A percentile compares a stretch with the other conserved stretches of the same genome.
Evolutionary conservation across 306 rosid genomes (phyloP).

Genomic region (Chamaecrista fasciculata): DNA sequence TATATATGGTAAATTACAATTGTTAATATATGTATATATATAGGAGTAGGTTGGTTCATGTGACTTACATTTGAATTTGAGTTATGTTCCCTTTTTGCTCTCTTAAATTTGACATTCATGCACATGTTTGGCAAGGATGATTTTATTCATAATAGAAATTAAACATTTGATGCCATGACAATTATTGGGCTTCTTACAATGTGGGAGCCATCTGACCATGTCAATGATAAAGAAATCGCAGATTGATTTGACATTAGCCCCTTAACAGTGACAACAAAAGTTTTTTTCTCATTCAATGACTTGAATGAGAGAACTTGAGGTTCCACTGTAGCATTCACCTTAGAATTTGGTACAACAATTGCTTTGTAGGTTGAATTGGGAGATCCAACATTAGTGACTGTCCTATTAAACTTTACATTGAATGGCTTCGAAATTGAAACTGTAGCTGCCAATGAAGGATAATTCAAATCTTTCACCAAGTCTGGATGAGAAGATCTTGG

Average conservation of each 20-base stretch:
- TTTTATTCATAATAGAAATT: too few relatives aligned
- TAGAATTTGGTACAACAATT: background rate
- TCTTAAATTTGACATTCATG: background rate
- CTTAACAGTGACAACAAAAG: slow-evolving; percentile 34
- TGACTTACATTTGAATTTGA: background rate
- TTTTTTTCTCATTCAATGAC: slow-evolving; percentile 33
- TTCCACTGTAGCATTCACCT: slow-evolving; percentile 15
- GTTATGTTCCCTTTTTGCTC: background rate
- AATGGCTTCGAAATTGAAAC: slow-evolving; percentile 1
- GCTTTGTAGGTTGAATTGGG: slow-evolving; percentile 33
- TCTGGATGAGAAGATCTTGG: background rate
- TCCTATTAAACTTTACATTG: slow-evolving; percentile 24
- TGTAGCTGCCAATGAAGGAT: slow-evolving; percentile 31
- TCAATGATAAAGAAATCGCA: slow-evolving; percentile 6
- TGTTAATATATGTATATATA: too few relatives aligned
- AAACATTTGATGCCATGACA: background rate
- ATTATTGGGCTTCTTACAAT: slow-evolving; percentile 39
- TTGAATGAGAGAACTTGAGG: slow-evolving; percentile 38
- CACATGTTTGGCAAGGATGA: too few relatives aligned
- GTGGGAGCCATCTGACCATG: slow-evolving; percentile 42
- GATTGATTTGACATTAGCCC: background rate
- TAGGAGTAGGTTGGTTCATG: too few relatives aligned
- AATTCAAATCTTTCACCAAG: slow-evolving; percentile 33
- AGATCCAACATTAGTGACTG: slow-evolving; percentile 40
- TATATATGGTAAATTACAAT: too few relatives aligned